Percentiles rank a stretch among this genome's conserved stretches.
Evolutionary conservation across 202 grass and related monocot species (phyloP).

Genomic region (Panicum virgatum): DNA sequence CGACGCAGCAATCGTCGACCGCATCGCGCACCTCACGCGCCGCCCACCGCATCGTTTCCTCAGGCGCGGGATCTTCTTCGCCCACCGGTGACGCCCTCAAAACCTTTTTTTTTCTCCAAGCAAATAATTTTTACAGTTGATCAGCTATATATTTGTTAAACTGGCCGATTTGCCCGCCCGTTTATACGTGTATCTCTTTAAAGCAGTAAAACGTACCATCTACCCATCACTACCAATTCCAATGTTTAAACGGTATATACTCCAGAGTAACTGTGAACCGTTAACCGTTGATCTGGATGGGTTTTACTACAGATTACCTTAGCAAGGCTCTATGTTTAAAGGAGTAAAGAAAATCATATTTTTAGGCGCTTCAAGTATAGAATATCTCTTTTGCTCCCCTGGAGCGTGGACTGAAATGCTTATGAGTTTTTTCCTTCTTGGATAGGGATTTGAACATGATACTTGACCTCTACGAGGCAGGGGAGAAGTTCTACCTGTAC

Average conservation of each 20-base stretch:
- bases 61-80: constrained; percentile 79
- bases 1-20: constrained; percentile 49
- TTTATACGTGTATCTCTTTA: too few relatives aligned
- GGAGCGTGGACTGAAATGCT: not conserved
- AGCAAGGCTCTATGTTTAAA: too few relatives aligned
- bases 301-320: too few relatives aligned
- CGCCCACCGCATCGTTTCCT: constrained; percentile 70
- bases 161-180: too few relatives aligned
- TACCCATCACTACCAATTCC: too few relatives aligned
- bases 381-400: not conserved
- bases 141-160: too few relatives aligned
- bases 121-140: not conserved
- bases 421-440: not conserved
- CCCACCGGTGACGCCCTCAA: constrained; percentile 54
- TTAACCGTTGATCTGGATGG: too few relatives aligned
- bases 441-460: constrained; percentile 71
- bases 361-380: not conserved
- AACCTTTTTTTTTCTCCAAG: not conserved
- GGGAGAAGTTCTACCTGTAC: constrained; percentile 87
- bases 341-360: not conserved
- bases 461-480: constrained; percentile 65
- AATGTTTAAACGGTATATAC: too few relatives aligned
- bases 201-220: too few relatives aligned
- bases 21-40: constrained; percentile 59
- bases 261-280: too few relatives aligned